Evolutionary conservation across 805 yeast species (phyloP).

Genomic region (Kuraishia cidri): DNA sequence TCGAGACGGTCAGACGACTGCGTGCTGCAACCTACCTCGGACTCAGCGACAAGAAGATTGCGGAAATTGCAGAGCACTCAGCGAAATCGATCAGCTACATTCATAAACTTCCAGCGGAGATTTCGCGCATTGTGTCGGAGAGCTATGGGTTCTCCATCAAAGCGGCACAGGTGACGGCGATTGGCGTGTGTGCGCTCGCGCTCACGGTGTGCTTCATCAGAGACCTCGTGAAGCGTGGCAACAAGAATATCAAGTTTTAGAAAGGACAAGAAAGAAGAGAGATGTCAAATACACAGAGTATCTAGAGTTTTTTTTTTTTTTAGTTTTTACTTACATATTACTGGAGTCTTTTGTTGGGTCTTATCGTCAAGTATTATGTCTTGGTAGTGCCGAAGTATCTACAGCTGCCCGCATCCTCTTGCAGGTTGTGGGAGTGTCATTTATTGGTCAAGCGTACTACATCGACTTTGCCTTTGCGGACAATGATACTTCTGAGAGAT

Average conservation of each 20-base stretch:
- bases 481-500: too few species aligned
- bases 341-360: too few species aligned
- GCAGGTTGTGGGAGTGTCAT: too few species aligned
- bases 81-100: slow-evolving; percentile 15
- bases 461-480: too few species aligned
- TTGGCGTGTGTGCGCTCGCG: not conserved
- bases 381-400: too few species aligned
- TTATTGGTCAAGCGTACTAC: too few species aligned
- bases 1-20: not conserved
- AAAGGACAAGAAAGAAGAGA: too few species aligned
- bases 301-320: too few species aligned
- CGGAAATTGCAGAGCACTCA: slow-evolving; percentile 10
- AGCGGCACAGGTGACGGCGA: slow-evolving; percentile 12
- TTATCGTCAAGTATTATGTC: too few species aligned
- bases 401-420: too few species aligned
- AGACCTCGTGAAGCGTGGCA: not conserved
- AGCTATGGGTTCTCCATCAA: slow-evolving; percentile 18
- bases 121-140: slow-evolving; percentile 11
- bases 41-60: slow-evolving; percentile 8
- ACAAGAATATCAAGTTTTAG: not conserved
- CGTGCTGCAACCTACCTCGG: slow-evolving; percentile 1
- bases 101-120: slow-evolving; percentile 8
- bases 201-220: not conserved
- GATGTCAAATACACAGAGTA: too few species aligned
- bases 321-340: too few species aligned